phyloP scores from a whole-genome alignment of 2,329 filamentous ascomycete genomes.

The Epichloe glyceriae region DNA sequence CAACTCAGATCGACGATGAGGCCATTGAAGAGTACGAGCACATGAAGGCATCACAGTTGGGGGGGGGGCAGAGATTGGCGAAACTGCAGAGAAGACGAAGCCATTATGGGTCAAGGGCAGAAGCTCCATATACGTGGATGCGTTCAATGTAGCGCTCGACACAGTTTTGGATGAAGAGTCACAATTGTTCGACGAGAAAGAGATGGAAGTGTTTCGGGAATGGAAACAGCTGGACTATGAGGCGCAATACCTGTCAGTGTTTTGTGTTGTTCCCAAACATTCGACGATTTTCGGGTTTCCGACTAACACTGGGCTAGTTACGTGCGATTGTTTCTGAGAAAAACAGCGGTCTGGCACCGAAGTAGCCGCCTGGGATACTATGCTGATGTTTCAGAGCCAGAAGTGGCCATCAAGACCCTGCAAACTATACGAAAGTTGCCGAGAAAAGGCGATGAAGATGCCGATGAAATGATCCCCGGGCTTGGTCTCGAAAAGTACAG shows the following conservation, averaged over 20 bases:
- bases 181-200: constrained; percentile 73
- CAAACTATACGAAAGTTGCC: constrained; percentile 48
- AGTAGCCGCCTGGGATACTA: constrained; percentile 66
- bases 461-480: constrained; percentile 13
- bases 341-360: constrained; percentile 84
- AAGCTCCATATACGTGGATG: constrained; percentile 92
- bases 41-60: constrained; percentile 43
- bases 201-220: constrained; percentile 60
- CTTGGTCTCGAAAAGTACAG: constrained; percentile 28
- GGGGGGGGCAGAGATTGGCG: constrained; percentile 20
- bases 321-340: constrained; percentile 83
- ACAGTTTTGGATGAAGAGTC: constrained; percentile 82
- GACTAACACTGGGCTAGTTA: constrained; percentile 41
- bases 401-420: constrained; percentile 50
- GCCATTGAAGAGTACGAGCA: constrained; percentile 72
- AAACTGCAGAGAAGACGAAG: constrained; percentile 26
- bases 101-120: constrained; percentile 55
- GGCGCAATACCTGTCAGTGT: constrained; percentile 70
- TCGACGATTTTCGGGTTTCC: background rate
- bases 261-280: background rate
- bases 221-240: constrained; percentile 72
- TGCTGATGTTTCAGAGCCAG: constrained; percentile 66
- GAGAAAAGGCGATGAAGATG: constrained; percentile 2
- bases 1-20: constrained; percentile 51
- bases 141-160: constrained; percentile 83